Evolutionary conservation across 495 filamentous ascomycete species (phyloP).

Genomic region (Pyrenopolyporus hunteri): DNA sequence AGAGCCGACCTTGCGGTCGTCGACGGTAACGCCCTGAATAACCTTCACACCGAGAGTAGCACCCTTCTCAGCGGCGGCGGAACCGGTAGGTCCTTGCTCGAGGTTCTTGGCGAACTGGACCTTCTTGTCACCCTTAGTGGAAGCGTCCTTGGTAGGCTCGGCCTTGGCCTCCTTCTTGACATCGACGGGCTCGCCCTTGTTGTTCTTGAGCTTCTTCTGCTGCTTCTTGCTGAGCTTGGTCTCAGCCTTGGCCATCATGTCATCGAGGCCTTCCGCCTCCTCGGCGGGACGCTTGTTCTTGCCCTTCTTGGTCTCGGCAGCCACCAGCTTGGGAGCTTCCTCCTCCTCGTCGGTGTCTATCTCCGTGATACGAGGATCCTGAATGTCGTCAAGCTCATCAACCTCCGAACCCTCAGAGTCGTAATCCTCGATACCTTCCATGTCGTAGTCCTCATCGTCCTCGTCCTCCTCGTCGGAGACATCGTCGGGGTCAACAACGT

Average conservation of each 20-base stretch:
- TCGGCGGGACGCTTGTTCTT: conserved; percentile 90
- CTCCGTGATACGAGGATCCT: conserved; percentile 84
- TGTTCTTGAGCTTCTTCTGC: conserved; percentile 98
- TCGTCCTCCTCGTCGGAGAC: conserved; percentile 66
- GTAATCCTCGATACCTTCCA: conserved; percentile 61
- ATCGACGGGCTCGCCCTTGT: conserved; percentile 80
- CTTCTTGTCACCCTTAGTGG: conserved; percentile 82
- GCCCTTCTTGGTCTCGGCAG: conserved; percentile 65
- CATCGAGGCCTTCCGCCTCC: conserved; percentile 70
- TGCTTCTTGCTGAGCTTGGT: conserved; percentile 92
- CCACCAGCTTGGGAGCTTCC: conserved; percentile 76
- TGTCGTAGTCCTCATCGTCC: conserved; percentile 76
- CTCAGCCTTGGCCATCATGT: conserved; percentile 70
- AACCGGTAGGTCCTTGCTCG: conserved; percentile 89
- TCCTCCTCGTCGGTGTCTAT: conserved; percentile 83
- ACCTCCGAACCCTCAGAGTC: conserved; percentile 70
- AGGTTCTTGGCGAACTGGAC: conserved; percentile 99
- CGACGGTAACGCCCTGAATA: conserved; percentile 85
- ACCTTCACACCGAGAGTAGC: conserved; percentile 70
- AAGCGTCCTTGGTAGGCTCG: conserved; percentile 53
- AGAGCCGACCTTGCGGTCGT: conserved; percentile 90
- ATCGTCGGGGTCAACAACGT: conserved; percentile 66
- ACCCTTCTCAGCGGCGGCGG: conserved; percentile 52
- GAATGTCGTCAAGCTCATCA: conserved; percentile 81
- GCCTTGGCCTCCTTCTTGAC: conserved; percentile 64